Base-by-base conservation (phyloP, 306 rosid genomes). In the Acacia melanoxylon region DNA sequence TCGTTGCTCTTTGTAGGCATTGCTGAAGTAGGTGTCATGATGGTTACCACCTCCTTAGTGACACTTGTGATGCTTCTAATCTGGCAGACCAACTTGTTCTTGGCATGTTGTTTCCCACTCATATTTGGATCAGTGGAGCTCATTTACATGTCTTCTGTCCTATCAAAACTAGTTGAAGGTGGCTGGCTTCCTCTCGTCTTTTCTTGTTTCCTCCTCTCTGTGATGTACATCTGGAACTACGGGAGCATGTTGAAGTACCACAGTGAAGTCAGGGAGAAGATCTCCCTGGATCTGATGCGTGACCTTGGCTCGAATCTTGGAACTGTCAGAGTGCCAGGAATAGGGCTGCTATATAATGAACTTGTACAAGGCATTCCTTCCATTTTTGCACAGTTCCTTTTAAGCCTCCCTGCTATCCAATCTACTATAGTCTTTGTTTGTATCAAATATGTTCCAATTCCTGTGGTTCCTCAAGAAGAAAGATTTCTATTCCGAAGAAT, bases 401-500 rank as follows among this genome's bases (percentile, higher is more conserved):
- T 74, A 11, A 35, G 14, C 67, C 78, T 74, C 44, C 78, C 67
- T 1, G 78, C 78, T 35, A 16, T 54, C 16, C 78, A 74, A 83
- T 95, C 99, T 8, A 88, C 87, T 29, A 59, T 95, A 72, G 89
- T 95, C 54, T 91, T 95, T 40, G 99, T 95, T 59, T 95, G 99
- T 92, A 95, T 95, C 54, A 95, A 95, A 86, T 95, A 93, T 85
- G 91, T 95, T 29, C 99, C 99, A 1, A 51, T 95, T 68, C 98
- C 99, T 0, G 97, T 93, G 75, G 99, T 95, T 76, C 98, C 94
- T 73, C 99, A 93, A 87, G 98, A 92, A 87, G 97, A 95, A 90
- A 89, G 99, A 51, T 95, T 95, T 83, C 85, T 95, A 17, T 95
- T 95, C 59, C 87, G 98, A 78, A 86, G 99, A 88, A 91, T 93